Evolutionary conservation across 2,329 filamentous ascomycete species (phyloP).

Genomic region (Xylariaceae sp.): DNA sequence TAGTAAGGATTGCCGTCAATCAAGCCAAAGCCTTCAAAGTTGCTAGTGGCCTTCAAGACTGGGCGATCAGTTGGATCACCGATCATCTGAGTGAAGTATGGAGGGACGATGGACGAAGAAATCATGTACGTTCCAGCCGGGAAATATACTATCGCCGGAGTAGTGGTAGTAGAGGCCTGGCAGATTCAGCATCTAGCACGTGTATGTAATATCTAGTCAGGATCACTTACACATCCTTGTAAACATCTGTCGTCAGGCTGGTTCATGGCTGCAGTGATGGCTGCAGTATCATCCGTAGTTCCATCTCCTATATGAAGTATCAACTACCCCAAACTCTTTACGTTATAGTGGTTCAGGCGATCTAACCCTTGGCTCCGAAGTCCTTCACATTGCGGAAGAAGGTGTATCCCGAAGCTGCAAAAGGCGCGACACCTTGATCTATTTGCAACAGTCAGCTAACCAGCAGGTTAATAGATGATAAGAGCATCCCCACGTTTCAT

Average conservation of each 20-base stretch:
- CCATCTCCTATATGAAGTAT: conserved; percentile 42
- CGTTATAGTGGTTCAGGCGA: not conserved
- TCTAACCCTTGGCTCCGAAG: conserved; percentile 48
- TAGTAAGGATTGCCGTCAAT: conserved; percentile 60
- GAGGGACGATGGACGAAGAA: conserved; percentile 59
- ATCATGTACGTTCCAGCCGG: conserved; percentile 57
- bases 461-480: not conserved
- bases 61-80: conserved; percentile 62
- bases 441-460: conserved; percentile 10
- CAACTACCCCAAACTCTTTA: not conserved
- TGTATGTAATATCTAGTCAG: not conserved
- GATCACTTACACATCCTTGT: conserved; percentile 44
- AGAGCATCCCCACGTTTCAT: conserved; percentile 27
- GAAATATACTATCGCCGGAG: conserved; percentile 48
- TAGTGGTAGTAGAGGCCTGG: conserved; percentile 45
- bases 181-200: conserved; percentile 13
- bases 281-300: conserved; percentile 48
- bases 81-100: conserved; percentile 65
- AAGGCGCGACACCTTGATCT: conserved; percentile 50
- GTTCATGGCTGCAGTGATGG: conserved; percentile 49
- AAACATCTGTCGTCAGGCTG: conserved; percentile 45
- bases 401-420: conserved; percentile 43
- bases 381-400: conserved; percentile 53
- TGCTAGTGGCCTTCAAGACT: conserved; percentile 53
- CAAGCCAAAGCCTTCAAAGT: conserved; percentile 58